Percentiles rank a stretch among this genome's conserved stretches.
phyloP scores from a whole-genome alignment of 106 monocot genomes.

The Iris macrosiphon region DNA sequence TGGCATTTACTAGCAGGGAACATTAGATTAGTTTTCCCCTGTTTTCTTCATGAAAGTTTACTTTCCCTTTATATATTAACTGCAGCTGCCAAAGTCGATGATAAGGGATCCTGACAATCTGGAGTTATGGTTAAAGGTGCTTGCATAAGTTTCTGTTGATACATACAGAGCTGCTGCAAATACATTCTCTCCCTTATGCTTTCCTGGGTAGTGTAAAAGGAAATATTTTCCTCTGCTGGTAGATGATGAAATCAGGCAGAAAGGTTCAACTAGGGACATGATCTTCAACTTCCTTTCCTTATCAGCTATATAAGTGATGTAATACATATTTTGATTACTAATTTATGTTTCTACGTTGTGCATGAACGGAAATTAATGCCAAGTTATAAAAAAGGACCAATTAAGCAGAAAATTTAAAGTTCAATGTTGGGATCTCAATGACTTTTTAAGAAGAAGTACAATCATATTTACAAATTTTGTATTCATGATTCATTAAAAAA shows the following conservation, averaged over 20 bases:
- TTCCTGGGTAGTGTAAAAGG: not conserved
- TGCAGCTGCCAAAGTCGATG: constrained; percentile 72
- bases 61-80: not conserved
- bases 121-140: constrained; percentile 94
- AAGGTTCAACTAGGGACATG: constrained; percentile 96
- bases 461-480: no score
- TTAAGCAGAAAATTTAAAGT: no score
- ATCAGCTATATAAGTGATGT: constrained; percentile 79
- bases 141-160: constrained; percentile 5
- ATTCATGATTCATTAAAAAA: no score
- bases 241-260: constrained; percentile 78
- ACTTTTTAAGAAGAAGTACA: no score
- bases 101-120: constrained; percentile 71
- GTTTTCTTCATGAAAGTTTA: not conserved
- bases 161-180: no score
- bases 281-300: constrained; percentile 90
- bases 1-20: no score
- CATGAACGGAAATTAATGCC: no score
- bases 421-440: no score
- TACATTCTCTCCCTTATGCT: not conserved
- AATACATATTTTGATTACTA: no score
- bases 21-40: no score
- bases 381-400: no score
- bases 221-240: constrained; percentile 40
- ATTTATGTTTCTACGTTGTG: no score